Evolutionary conservation across 75 land plant species (phyloP).

Genomic region (Sequoiadendron giganteum): DNA sequence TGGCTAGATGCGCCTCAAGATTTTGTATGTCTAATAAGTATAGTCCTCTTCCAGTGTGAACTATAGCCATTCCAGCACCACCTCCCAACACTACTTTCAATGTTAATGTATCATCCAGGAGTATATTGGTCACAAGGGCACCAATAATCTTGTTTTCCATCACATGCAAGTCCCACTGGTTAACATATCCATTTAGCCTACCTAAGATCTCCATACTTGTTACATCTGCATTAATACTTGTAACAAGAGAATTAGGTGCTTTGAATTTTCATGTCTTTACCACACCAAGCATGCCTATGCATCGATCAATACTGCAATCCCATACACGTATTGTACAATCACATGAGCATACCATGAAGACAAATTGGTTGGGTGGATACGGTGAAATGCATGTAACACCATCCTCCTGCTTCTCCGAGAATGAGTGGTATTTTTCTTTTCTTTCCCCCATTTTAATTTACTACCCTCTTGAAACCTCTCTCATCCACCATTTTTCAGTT

Average conservation of each 20-base stretch:
- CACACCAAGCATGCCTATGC: neutral
- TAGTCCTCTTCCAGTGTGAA: neutral
- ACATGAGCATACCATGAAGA: neutral
- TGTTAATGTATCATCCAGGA: neutral
- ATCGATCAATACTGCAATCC: neutral
- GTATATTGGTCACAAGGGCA: neutral
- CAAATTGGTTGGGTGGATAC: neutral
- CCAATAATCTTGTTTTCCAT: conserved; percentile 2
- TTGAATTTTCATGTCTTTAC: neutral
- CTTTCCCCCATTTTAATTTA: too few relatives aligned
- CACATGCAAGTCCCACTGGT: neutral
- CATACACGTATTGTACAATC: neutral
- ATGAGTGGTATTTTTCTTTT: too few relatives aligned
- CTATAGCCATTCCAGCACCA: neutral
- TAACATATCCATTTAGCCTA: neutral
- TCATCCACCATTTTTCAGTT: too few relatives aligned
- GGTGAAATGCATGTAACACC: neutral
- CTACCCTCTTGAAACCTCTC: too few relatives aligned
- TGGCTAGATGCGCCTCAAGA: neutral
- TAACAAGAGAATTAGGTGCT: neutral
- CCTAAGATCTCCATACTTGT: neutral
- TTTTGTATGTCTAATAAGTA: neutral
- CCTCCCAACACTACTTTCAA: neutral
- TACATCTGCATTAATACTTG: neutral
- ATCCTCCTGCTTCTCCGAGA: too few relatives aligned